Base-by-base conservation (phyloP, 495 filamentous ascomycete species). In the Aspergillus steynii region DNA sequence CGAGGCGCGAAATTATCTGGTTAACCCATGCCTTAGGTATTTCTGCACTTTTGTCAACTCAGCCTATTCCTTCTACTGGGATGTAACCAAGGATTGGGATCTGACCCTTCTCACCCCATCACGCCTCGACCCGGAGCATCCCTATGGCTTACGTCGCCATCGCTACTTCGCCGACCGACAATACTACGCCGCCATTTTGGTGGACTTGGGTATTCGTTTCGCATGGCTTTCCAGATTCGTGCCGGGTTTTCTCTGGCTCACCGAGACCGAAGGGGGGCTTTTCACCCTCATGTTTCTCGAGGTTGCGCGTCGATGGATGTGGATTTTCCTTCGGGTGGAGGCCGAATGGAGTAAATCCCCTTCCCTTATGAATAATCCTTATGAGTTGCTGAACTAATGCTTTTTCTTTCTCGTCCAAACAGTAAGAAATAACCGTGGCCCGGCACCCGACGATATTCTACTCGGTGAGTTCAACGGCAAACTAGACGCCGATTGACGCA, bases 51-150 rank as follows among this genome's bases (percentile, higher is more conserved):
- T 89, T 34, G 62, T 95, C 54, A 99, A 98, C 68, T 91, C 89
- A 10, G 77, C 87, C 59, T 99, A 97, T 75, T 93, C 90, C 37
- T 97, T 97, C 82, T 99, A 94, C 80, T 99, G 95, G 95, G 95
- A 99, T 71, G 87, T 98, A 26, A 85, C 91, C 50, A 93, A 91
- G 77, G 95, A 99, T 79, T 99, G 95, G 95, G 95, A 98, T 65
- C 80, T 99, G 47, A 89, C 87, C 0, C 82, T 98, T n/a, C 90
- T 98, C 66, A 75, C 84, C 8, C 58, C 74, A 0, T 64, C 74
- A 4, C 71, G 79, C 27, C 77, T 78, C 37, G 77, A 82, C 32
- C 81, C 78, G 6, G 84, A 88, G 8, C 80, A 93, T 63, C 86
- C 92, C 1, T 96, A 83, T 62, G 95, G 92, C 2, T 77, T 99